Conservation (phyloP, 108 stramenopile genomes). For the Conticribra weissflogii region DNA sequence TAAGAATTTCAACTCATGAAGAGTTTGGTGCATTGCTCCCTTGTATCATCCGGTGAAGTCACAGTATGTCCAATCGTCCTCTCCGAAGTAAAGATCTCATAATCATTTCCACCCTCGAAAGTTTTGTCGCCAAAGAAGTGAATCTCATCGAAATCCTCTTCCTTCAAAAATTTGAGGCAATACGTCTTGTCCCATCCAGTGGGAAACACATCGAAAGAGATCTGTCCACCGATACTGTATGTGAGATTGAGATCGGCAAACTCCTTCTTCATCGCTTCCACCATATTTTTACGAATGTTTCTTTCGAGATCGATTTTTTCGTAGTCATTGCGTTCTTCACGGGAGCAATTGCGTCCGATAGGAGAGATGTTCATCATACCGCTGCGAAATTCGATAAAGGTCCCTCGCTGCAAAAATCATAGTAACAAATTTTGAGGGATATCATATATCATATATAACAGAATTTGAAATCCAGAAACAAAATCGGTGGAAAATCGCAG, state of each 20-base stretch:
- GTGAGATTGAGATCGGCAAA: conserved; percentile 92
- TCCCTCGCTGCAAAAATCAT: conserved; percentile 81
- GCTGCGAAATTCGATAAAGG: conserved; percentile 98
- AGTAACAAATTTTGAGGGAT: neutral
- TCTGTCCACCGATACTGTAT: conserved; percentile 98
- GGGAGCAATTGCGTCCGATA: conserved; percentile 97
- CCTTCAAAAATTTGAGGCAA: conserved; percentile 86
- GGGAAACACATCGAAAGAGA: conserved; percentile 98
- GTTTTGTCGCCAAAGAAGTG: conserved; percentile 99
- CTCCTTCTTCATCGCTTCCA: conserved; percentile 91
- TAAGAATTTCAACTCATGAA: no score
- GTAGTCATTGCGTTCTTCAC: conserved; percentile 97
- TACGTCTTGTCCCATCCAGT: conserved; percentile 99
- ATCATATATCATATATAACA: conserved; percentile 12
- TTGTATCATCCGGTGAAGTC: conserved; percentile 95
- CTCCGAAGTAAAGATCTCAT: conserved; percentile 94
- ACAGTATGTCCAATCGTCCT: conserved; percentile 97
- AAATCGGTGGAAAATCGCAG: no score
- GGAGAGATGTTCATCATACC: conserved; percentile 99
- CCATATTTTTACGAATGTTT: conserved; percentile 91
- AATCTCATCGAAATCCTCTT: conserved; percentile 94
- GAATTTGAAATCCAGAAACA: neutral
- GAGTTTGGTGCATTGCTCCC: conserved; percentile 89
- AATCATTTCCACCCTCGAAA: conserved; percentile 98
- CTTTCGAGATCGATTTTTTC: conserved; percentile 93